These are phyloP conservation scores for Lentinus tigrinus DNA, from an alignment of 768 basidiomycete species.

Conservation along the genomic window DNA sequence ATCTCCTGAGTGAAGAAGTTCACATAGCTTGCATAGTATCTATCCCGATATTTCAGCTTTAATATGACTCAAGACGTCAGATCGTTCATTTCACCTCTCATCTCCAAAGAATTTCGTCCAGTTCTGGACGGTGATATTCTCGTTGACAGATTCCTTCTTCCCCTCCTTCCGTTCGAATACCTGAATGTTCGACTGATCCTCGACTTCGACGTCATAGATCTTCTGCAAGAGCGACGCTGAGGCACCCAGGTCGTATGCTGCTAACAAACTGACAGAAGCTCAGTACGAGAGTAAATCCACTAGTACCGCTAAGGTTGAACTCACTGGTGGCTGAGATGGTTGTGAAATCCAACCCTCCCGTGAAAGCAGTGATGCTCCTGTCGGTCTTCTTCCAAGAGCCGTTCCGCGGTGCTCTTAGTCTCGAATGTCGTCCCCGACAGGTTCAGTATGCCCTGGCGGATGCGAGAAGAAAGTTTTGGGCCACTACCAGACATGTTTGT, in stretches of 20 bases:
- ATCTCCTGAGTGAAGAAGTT: constrained; percentile 40
- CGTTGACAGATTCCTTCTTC: constrained; percentile 23
- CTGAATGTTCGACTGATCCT: constrained; percentile 39
- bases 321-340: constrained; percentile 62
- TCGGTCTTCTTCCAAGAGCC: constrained; percentile 47
- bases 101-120: constrained; percentile 52
- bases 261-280: constrained; percentile 40
- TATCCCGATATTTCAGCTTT: constrained; percentile 1
- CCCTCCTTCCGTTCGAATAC: constrained; percentile 34
- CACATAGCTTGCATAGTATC: constrained; percentile 31
- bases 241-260: constrained; percentile 58
- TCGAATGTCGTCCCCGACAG: constrained; percentile 45
- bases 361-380: constrained; percentile 53
- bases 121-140: constrained; percentile 40
- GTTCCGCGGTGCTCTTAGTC: constrained; percentile 42
- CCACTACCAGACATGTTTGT: neutral
- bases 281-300: neutral
- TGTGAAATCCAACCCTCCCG: constrained; percentile 45
- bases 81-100: constrained; percentile 36
- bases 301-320: constrained; percentile 16
- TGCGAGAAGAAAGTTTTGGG: constrained; percentile 13
- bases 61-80: constrained; percentile 22
- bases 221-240: constrained; percentile 43
- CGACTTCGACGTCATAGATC: constrained; percentile 45
- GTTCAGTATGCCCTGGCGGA: constrained; percentile 42